Evolutionary conservation across 1,284 basidiomycete genomes (phyloP).

Genomic region (Afroboletus lepidellus): DNA sequence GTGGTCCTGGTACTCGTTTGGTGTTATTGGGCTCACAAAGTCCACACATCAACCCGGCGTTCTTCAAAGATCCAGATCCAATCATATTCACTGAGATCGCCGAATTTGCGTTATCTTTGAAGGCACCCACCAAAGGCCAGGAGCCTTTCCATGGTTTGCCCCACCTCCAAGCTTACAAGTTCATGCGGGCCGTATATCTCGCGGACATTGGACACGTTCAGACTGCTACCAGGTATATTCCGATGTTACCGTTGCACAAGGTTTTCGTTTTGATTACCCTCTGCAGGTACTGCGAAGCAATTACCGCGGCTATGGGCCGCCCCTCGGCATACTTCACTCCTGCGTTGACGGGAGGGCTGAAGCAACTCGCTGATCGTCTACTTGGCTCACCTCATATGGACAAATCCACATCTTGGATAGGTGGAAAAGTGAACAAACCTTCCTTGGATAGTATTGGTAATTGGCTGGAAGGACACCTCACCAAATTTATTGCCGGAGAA

Average conservation of each 20-base stretch:
- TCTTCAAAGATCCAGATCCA: slow-evolving; percentile 73
- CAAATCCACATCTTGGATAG: slow-evolving; percentile 79
- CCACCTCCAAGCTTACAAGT: slow-evolving; percentile 86
- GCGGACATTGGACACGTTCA: slow-evolving; percentile 80
- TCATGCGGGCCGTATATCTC: slow-evolving; percentile 76
- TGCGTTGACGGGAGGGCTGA: slow-evolving; percentile 73
- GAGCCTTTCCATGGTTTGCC: slow-evolving; percentile 83
- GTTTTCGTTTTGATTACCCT: slow-evolving; percentile 11
- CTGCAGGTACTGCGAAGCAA: slow-evolving; percentile 89
- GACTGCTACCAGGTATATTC: slow-evolving; percentile 64
- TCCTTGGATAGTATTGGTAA: slow-evolving; percentile 91
- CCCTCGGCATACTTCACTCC: slow-evolving; percentile 69
- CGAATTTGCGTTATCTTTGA: slow-evolving; percentile 87
- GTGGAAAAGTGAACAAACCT: slow-evolving; percentile 79
- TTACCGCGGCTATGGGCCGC: slow-evolving; percentile 67
- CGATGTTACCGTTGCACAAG: background rate
- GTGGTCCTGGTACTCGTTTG: slow-evolving; percentile 60
- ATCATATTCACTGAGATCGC: slow-evolving; percentile 89
- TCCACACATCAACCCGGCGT: slow-evolving; percentile 51
- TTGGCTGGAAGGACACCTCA: slow-evolving; percentile 93
- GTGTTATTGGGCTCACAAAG: slow-evolving; percentile 65
- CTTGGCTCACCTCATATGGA: slow-evolving; percentile 72
- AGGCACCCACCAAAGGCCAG: slow-evolving; percentile 75
- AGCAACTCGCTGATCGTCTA: slow-evolving; percentile 80
- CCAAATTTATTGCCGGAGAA: slow-evolving; percentile 95